A percentile compares a stretch with the other conserved stretches of the same genome.
Evolutionary conservation across 345 rosid species (phyloP).

Genomic region (Barbarea vulgaris): DNA sequence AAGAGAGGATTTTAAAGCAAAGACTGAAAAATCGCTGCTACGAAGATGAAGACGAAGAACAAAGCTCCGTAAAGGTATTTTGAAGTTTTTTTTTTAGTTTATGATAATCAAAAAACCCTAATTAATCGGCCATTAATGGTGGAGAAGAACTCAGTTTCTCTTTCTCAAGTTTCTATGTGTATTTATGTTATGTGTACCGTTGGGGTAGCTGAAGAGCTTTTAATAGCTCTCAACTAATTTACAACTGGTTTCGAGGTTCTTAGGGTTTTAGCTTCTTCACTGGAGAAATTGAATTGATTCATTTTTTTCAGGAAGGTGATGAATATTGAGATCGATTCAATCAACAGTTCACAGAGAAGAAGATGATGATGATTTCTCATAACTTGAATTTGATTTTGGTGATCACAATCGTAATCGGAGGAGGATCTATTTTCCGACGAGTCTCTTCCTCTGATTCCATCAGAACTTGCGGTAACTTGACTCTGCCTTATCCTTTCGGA

Average conservation of each 20-base stretch:
- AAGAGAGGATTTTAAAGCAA: too few relatives aligned
- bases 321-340: conserved; percentile 19
- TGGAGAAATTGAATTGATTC: neutral
- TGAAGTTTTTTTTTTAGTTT: neutral
- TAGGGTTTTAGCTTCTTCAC: conserved; percentile 35
- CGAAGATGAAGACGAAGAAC: conserved; percentile 8
- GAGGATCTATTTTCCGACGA: conserved; percentile 3
- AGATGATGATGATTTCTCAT: conserved; percentile 22
- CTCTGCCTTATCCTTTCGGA: conserved; percentile 71
- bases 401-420: conserved; percentile 21
- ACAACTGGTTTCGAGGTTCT: conserved; percentile 28
- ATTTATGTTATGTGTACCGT: conserved; percentile 30
- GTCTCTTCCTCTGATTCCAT: conserved; percentile 10
- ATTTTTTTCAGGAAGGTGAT: conserved; percentile 18
- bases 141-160: conserved; percentile 31
- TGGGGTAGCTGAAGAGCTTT: conserved; percentile 33
- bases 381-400: conserved; percentile 18
- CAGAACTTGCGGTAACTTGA: conserved; percentile 35
- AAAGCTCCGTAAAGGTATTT: conserved; percentile 28
- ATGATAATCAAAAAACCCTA: conserved; percentile 2
- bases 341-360: neutral
- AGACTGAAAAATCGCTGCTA: neutral
- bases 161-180: conserved; percentile 25
- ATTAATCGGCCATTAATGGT: conserved; percentile 31
- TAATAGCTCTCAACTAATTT: conserved; percentile 37